Evolutionary conservation across 2,329 filamentous ascomycete species (phyloP), one percentile per base, ranked within the genome.

Genomic region (Saccharata proteae): DNA sequence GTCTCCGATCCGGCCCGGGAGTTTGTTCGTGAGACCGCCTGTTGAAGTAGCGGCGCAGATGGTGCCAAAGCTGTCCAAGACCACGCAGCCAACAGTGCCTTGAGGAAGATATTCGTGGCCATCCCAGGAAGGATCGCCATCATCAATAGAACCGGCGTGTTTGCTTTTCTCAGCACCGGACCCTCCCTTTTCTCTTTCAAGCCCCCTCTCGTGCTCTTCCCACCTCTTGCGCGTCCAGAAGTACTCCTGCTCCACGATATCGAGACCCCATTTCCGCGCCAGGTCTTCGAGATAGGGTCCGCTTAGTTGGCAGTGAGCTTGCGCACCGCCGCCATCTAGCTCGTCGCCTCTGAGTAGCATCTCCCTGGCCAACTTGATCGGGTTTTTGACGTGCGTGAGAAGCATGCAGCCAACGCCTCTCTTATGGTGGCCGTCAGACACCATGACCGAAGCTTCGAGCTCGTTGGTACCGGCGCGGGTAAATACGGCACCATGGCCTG

Each of bases 401-500:
- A 82, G 71, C 59, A 81, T 81, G 5, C 84, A 74, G 3, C 81
- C 82, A 0, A 82, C 80, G 11, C 76, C 83, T 20, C 82, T 71
- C 62, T 93, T 93, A 23, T 73, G 68, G 35, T 65, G 63, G 0
- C 77, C 79, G 16, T 67, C 66, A 2, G 78, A 80, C 0, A 92
- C 80, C 84, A 93, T 93, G 30, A 93, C 71, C 6, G 75, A 81
- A 2, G 82, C 81, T 57, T 93, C 85, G 38, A 93, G 74, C 59
- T 93, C 81, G 51, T 86, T 85, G 39, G 76, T 69, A 12, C 85
- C 86, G 41, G 79, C 76, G 30, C 77, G 73, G 1, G 83, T 93
- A 55, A 92, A 93, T 13, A 93, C 84, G 30, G 84, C 81, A 32
- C 86, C 86, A 45, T 75, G 77, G 6, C 76, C 84, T 35, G 76